Evolutionary conservation across 805 yeast species (phyloP), one percentile per base, ranked within the genome.

Genomic region (Candida jianshihensis): DNA sequence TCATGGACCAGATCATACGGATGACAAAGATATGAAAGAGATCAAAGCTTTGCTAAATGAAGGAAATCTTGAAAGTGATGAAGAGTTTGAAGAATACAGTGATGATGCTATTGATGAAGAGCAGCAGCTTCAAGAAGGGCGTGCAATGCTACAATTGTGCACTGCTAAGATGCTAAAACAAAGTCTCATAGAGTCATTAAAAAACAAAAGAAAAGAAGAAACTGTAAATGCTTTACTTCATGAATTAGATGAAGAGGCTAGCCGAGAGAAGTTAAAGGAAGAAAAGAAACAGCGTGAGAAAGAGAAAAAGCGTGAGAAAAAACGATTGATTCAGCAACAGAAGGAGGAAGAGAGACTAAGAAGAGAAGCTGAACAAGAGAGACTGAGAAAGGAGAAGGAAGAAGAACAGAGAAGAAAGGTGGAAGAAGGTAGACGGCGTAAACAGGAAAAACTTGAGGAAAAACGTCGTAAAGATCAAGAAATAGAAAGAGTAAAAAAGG

Each of bases 161-260:
- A 84, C 89, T 1, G 81, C 92, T 5, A 76, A 85, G 36, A 67
- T 86, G 53, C 71, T 89, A 47, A 85, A 83, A 50, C 78, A 75
- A 46, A 71, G 87, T 31, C 72, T 89, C 22, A 66, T 83, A 50
- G 75, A 71, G 21, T 85, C 95, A 1, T 88, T 80, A 53, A 82
- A 83, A 42, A 89, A 81, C 48, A 81, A 77, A 44, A 74, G 82
- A 33, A 89, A 95, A 11, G 86, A 81, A 41, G 92, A 83, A 48
- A 69, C 80, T 39, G 71, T 81, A 10, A 63, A 69, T 39, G 73
- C 70, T 40, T 65, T 82, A 43, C 66, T 82, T 40, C 76, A 71
- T 51, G 90, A 82, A 50, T 62, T 81, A 31, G 88, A 81, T 45
- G 79, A 76, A 7, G 90, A 81, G 57, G 81, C 78, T 43, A 63